Evolutionary conservation across 495 filamentous ascomycete species (phyloP), one percentile per base, ranked within the genome.

Genomic region (Coniosporium apollinis): DNA sequence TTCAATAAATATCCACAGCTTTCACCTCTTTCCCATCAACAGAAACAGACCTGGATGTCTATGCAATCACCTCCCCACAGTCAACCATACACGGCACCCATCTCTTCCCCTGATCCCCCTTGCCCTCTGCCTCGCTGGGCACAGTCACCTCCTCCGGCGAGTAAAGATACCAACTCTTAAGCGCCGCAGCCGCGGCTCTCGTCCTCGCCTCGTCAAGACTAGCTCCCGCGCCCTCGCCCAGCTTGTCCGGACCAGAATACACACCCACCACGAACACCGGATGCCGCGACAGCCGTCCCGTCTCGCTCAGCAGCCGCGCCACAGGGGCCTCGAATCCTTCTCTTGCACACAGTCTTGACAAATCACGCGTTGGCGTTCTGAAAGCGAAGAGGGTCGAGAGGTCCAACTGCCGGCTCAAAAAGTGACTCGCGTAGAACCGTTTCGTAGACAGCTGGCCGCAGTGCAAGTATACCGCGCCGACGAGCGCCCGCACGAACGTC

Each of bases 91-190:
- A 72, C n/a, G 85, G 79, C 55, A 74, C 77, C 76, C 84, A 96
- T 9, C 64, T 61, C 36, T 55, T 59, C 38, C 65, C 66, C n/a
- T 60, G 63, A 22, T 42, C 44, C 14, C 37, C 30, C 26, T 38
- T 58, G 26, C 65, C 72, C 45, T 91, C 76, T 56, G 75, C 80
- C 30, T 84, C 75, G 56, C 81, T 91, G 18, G 89, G 89, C 31
- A 94, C 64, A 10, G 74, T 70, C 34, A 46, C 33, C 1, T 19
- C 22, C 19, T 72, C 58, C 29, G 71, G 39, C 54, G 72, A 81
- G 58, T 97, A 97, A 38, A 96, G 63, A 58, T 96, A 97, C 91
- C 91, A 97, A 13, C 70, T 65, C 64, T 92, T 92, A 45, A 97
- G 61, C 13, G 87, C 73, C 34, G 77, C 71, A 30, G 87, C 79